Conservation (phyloP, 495 filamentous ascomycete genomes). For the Penicillium bialowiezense region DNA sequence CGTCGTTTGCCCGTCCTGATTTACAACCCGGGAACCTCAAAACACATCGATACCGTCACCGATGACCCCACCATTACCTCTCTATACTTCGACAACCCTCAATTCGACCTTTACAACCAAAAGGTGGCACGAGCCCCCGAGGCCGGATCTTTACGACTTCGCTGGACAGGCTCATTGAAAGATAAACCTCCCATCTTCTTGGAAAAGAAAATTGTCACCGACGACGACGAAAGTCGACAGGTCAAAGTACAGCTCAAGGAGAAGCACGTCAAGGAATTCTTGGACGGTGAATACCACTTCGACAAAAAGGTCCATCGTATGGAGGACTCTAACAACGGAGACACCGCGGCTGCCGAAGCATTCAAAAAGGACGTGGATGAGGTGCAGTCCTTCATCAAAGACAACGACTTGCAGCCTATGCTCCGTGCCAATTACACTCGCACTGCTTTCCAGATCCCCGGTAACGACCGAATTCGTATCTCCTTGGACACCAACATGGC, state of each 20-base stretch:
- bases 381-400: slow-evolving; percentile 76
- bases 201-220: slow-evolving; percentile 83
- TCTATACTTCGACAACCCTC: slow-evolving; percentile 87
- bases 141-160: slow-evolving; percentile 77
- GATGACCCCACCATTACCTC: slow-evolving; percentile 90
- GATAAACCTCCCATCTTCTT: slow-evolving; percentile 74
- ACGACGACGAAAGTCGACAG: slow-evolving; percentile 71
- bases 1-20: slow-evolving; percentile 86
- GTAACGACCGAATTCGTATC: slow-evolving; percentile 85
- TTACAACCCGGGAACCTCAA: slow-evolving; percentile 82
- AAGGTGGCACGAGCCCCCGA: slow-evolving; percentile 78
- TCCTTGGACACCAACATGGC: slow-evolving; percentile 91
- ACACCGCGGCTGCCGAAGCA: slow-evolving; percentile 50
- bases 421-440: slow-evolving; percentile 90
- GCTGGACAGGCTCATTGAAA: slow-evolving; percentile 87
- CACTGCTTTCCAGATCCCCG: slow-evolving; percentile 94
- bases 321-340: slow-evolving; percentile 61
- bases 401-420: slow-evolving; percentile 76
- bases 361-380: slow-evolving; percentile 71
- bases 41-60: slow-evolving; percentile 69
- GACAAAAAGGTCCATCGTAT: slow-evolving; percentile 87
- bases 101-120: slow-evolving; percentile 78
- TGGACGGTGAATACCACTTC: slow-evolving; percentile 84
- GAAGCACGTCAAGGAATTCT: slow-evolving; percentile 88
- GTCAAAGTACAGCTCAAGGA: slow-evolving; percentile 81